A percentile compares a stretch with the other conserved stretches of the same genome.
Evolutionary conservation across 2,329 filamentous ascomycete genomes (phyloP).

Genomic region (Paecilomyces variotii): DNA sequence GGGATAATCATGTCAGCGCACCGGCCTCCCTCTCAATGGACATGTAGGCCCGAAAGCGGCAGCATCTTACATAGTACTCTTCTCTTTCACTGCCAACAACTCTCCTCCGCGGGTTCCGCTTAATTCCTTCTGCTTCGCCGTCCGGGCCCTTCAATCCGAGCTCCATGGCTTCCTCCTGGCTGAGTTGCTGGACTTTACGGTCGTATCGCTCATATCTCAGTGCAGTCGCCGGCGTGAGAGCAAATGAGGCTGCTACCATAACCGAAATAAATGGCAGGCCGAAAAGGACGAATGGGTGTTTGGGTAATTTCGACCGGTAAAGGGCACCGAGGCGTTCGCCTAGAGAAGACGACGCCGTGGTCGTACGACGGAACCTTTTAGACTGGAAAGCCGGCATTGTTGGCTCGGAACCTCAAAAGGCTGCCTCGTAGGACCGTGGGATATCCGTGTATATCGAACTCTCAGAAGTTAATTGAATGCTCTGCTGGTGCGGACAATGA

Average conservation of each 20-base stretch:
- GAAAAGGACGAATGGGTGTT: conserved; percentile 84
- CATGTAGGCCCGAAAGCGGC: not conserved
- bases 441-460: not conserved
- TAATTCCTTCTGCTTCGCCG: conserved; percentile 75
- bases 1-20: not conserved
- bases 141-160: conserved; percentile 58
- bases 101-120: conserved; percentile 36
- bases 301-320: conserved; percentile 68
- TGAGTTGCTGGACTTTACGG: conserved; percentile 76
- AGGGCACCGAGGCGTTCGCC: conserved; percentile 61
- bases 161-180: conserved; percentile 76
- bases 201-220: conserved; percentile 91
- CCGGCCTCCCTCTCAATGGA: not conserved
- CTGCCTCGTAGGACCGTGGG: not conserved
- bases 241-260: conserved; percentile 87
- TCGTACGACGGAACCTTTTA: conserved; percentile 61
- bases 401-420: not conserved
- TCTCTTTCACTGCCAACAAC: conserved; percentile 36
- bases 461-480: not conserved
- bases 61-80: conserved; percentile 38
- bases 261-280: conserved; percentile 86
- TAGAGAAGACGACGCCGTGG: conserved; percentile 43
- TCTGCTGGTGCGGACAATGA: not conserved
- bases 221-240: conserved; percentile 87
- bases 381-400: conserved; percentile 57